These are phyloP conservation scores for Holtermanniella nyarrowii DNA, from an alignment of 768 basidiomycete species.

Conservation along the genomic window DNA sequence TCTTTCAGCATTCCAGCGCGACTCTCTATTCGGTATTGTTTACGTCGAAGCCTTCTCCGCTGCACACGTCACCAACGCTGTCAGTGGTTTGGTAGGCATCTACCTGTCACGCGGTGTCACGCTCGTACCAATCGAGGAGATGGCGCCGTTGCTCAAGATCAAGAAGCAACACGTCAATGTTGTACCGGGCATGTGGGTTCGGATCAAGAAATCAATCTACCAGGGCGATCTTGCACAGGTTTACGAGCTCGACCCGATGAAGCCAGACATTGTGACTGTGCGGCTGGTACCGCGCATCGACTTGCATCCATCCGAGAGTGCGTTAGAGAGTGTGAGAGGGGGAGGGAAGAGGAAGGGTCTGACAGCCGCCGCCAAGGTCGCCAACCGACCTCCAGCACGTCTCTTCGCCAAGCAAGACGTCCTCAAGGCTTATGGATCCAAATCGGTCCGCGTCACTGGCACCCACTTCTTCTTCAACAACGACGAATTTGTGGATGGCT, in stretches of 20 bases:
- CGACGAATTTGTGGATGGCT: conserved; percentile 89
- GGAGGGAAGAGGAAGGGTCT: conserved; percentile 65
- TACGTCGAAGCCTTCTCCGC: conserved; percentile 89
- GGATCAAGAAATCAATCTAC: conserved; percentile 86
- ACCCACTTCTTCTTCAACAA: conserved; percentile 68
- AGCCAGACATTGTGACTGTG: conserved; percentile 77
- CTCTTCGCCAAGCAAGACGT: conserved; percentile 90
- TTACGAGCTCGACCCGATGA: conserved; percentile 79
- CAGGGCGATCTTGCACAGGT: conserved; percentile 91
- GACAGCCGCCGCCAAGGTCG: conserved; percentile 35
- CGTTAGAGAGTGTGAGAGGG: conserved; percentile 30
- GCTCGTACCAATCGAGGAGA: conserved; percentile 83
- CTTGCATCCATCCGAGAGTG: conserved; percentile 70
- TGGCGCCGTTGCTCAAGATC: conserved; percentile 90
- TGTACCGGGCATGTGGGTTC: conserved; percentile 83
- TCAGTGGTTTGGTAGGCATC: conserved; percentile 83
- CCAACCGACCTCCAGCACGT: conserved; percentile 67
- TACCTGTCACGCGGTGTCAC: conserved; percentile 65
- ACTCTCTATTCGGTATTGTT: conserved; percentile 88
- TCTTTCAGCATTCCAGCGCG: conserved; percentile 86
- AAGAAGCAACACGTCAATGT: conserved; percentile 86
- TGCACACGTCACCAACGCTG: conserved; percentile 72
- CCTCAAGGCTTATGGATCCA: conserved; percentile 61
- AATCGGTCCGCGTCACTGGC: conserved; percentile 54
- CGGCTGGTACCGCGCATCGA: conserved; percentile 98